Evolutionary conservation across 495 filamentous ascomycete genomes (phyloP).

Genomic region (Tirmania nivea): DNA sequence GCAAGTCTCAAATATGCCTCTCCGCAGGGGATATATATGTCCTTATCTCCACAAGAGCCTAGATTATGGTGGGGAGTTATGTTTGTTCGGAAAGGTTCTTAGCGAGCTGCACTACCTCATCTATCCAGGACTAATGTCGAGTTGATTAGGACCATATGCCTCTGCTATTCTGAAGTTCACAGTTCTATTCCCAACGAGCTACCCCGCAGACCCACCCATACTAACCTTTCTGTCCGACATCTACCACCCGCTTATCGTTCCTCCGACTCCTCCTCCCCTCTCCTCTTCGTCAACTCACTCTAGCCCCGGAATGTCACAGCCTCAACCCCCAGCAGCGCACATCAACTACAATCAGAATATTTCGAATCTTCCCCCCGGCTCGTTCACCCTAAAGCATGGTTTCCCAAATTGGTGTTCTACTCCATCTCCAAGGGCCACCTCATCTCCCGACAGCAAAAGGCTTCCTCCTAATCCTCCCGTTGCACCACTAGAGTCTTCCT

Average conservation of each 20-base stretch:
- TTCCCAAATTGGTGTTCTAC: constrained; percentile 66
- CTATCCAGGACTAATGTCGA: background rate
- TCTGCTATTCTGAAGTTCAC: constrained; percentile 75
- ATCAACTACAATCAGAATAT: background rate
- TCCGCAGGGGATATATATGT: constrained; percentile 70
- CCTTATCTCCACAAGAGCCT: constrained; percentile 56
- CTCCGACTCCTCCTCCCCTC: constrained; percentile 32
- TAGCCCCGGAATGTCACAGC: constrained; percentile 17
- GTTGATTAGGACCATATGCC: constrained; percentile 53
- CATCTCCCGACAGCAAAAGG: constrained; percentile 10
- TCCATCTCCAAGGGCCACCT: constrained; percentile 6
- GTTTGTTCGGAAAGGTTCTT: constrained; percentile 65
- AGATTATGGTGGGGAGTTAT: constrained; percentile 71
- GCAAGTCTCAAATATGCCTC: constrained; percentile 58
- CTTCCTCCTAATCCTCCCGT: constrained; percentile 6
- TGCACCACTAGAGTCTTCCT: background rate
- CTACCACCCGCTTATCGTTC: constrained; percentile 82
- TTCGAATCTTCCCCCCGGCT: constrained; percentile 39
- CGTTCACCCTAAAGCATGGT: constrained; percentile 69
- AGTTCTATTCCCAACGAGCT: constrained; percentile 62
- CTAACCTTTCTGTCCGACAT: constrained; percentile 78
- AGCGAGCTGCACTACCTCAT: background rate
- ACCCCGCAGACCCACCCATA: constrained; percentile 57
- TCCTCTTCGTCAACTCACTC: constrained; percentile 23
- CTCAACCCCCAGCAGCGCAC: background rate